phyloP scores from a whole-genome alignment of 1,139 yeast genomes.

The Geotrichum reessii region DNA sequence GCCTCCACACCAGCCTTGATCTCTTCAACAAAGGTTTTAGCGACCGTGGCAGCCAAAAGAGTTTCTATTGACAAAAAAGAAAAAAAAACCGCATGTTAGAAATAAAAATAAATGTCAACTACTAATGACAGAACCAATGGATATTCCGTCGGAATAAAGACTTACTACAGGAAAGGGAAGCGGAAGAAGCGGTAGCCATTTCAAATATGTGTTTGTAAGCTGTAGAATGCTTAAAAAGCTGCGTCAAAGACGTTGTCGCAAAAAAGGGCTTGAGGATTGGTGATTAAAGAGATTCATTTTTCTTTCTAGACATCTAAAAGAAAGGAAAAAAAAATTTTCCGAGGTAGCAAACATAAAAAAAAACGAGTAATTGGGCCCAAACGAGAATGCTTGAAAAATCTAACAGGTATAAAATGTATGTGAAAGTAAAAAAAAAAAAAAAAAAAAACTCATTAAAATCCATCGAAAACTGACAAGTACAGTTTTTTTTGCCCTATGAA shows the following conservation, averaged over 20 bases:
- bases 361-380: neutral
- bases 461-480: neutral
- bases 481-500: neutral
- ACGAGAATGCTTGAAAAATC: neutral
- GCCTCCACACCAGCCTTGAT: constrained; percentile 52
- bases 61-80: constrained; percentile 47
- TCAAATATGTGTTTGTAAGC: neutral
- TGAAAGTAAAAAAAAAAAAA: neutral
- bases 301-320: neutral
- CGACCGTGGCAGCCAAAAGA: constrained; percentile 78
- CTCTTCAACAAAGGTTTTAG: constrained; percentile 75
- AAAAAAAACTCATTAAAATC: neutral
- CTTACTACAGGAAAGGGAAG: constrained; percentile 16
- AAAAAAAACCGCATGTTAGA: neutral
- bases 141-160: neutral
- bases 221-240: neutral
- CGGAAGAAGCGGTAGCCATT: constrained; percentile 4
- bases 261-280: neutral
- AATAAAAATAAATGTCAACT: neutral
- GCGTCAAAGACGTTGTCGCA: neutral
- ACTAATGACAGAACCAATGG: neutral
- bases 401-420: neutral
- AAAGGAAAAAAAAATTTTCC: neutral
- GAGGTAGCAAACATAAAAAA: neutral
- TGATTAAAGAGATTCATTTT: neutral